phyloP scores from a whole-genome alignment of 768 basidiomycete species.

The Suillus placidus region DNA sequence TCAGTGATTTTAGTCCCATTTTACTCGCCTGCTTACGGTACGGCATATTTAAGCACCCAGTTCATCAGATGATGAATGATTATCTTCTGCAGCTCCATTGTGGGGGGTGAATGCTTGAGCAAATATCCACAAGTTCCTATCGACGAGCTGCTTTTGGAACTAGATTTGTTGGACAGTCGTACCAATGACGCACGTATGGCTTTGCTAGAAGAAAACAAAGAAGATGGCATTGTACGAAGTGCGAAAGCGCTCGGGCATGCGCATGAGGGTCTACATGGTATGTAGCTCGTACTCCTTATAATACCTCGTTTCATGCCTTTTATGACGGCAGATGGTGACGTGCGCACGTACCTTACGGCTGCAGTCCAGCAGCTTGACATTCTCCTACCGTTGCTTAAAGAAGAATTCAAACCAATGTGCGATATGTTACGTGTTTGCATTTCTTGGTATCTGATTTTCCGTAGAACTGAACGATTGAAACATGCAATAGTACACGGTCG shows the following conservation, averaged over 20 bases:
- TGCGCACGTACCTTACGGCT: slow-evolving; percentile 1
- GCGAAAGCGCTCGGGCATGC: not conserved
- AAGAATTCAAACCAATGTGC: slow-evolving; percentile 20
- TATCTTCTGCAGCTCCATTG: not conserved
- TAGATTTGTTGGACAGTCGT: slow-evolving; percentile 1
- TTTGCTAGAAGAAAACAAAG: not conserved
- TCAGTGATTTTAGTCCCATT: slow-evolving; percentile 1
- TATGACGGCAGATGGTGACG: slow-evolving; percentile 1
- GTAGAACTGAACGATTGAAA: not conserved
- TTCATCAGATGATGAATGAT: not conserved
- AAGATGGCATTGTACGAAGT: not conserved
- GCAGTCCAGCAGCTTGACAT: slow-evolving; percentile 16
- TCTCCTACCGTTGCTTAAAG: slow-evolving; percentile 15
- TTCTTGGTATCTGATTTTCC: not conserved
- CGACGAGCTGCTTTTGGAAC: not conserved
- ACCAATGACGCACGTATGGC: not conserved
- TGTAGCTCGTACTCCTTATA: not conserved
- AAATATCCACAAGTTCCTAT: not conserved
- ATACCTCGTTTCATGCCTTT: not conserved
- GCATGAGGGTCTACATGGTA: not conserved
- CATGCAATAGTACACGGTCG: slow-evolving; percentile 16
- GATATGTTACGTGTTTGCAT: not conserved
- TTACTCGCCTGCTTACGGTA: slow-evolving; percentile 5
- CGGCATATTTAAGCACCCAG: not conserved
- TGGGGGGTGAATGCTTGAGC: slow-evolving; percentile 3